A percentile compares a stretch with the other conserved stretches of the same genome.
Evolutionary conservation across 1,284 basidiomycete genomes (phyloP).

Genomic region (Cryptococcus sp.): DNA sequence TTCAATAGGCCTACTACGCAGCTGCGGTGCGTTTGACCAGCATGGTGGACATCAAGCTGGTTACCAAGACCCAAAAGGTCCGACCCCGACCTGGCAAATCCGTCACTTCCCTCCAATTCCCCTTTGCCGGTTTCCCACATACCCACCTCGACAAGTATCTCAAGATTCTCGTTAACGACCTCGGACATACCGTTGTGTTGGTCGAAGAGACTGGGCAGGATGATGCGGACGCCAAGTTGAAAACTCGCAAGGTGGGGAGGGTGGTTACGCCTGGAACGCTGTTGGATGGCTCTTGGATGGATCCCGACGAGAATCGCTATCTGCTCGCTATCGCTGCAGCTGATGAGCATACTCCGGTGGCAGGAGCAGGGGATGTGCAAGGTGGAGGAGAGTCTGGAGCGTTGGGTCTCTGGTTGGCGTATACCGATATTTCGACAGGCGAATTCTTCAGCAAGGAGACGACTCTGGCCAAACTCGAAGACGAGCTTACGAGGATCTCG

Average conservation of each 20-base stretch:
- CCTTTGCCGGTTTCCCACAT: constrained; percentile 86
- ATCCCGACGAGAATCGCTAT: constrained; percentile 79
- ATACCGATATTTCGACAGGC: constrained; percentile 93
- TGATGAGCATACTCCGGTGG: constrained; percentile 8
- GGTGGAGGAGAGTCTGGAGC: not conserved
- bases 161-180: constrained; percentile 73
- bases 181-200: constrained; percentile 77
- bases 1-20: constrained; percentile 77
- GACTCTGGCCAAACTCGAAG: constrained; percentile 57
- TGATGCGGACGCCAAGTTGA: constrained; percentile 7
- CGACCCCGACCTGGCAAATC: not conserved
- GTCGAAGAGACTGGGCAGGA: constrained; percentile 73
- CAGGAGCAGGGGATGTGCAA: constrained; percentile 1
- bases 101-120: constrained; percentile 46
- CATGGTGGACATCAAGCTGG: constrained; percentile 53
- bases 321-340: constrained; percentile 62
- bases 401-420: constrained; percentile 61
- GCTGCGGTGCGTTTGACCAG: constrained; percentile 74
- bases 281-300: constrained; percentile 80
- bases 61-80: constrained; percentile 43
- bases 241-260: constrained; percentile 64
- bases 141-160: constrained; percentile 77
- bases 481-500: constrained; percentile 74
- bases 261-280: constrained; percentile 88
- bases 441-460: constrained; percentile 76